These are phyloP conservation scores for Apophysomyces elegans DNA, from an alignment of 371 early-diverging fungal genomes.

Conservation along the genomic window DNA sequence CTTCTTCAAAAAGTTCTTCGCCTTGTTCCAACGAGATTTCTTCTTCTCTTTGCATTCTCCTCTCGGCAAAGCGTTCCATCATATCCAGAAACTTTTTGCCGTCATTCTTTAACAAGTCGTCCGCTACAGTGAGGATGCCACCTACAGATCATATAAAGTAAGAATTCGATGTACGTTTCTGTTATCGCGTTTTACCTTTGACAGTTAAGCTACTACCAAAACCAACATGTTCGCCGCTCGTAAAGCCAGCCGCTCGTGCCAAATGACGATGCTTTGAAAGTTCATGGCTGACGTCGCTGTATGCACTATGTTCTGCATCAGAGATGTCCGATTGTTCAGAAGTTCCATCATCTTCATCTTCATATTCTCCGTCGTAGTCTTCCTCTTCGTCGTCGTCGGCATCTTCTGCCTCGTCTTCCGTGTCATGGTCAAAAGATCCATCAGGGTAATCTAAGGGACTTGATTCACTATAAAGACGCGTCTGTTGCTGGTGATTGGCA, in stretches of 20 bases:
- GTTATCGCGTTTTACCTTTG: constrained; percentile 52
- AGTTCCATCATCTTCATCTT: constrained; percentile 52
- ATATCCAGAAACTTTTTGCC: constrained; percentile 91
- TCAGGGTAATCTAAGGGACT: constrained; percentile 7
- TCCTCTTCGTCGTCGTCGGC: constrained; percentile 34
- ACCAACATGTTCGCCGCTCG: constrained; percentile 39
- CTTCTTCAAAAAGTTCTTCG: constrained; percentile 47
- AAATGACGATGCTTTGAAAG: constrained; percentile 12
- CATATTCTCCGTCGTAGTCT: constrained; percentile 33
- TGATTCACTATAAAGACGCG: constrained; percentile 39
- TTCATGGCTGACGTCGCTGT: constrained; percentile 15
- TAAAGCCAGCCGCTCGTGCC: background rate
- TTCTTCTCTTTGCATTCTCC: constrained; percentile 77
- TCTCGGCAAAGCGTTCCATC: constrained; percentile 92
- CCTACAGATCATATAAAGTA: constrained; percentile 29
- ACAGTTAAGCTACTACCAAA: constrained; percentile 74
- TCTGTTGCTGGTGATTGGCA: constrained; percentile 76
- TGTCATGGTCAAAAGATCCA: constrained; percentile 13
- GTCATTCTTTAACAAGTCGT: constrained; percentile 86
- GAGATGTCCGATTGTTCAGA: constrained; percentile 54
- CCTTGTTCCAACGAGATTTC: constrained; percentile 40
- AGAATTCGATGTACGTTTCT: background rate
- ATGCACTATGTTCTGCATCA: constrained; percentile 19
- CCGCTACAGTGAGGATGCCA: constrained; percentile 83
- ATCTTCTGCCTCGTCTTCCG: constrained; percentile 31